Evolutionary conservation across 129 eudicot genomes (phyloP), one percentile per base, ranked within the genome.

Genomic region (Flaveria bidentis): DNA sequence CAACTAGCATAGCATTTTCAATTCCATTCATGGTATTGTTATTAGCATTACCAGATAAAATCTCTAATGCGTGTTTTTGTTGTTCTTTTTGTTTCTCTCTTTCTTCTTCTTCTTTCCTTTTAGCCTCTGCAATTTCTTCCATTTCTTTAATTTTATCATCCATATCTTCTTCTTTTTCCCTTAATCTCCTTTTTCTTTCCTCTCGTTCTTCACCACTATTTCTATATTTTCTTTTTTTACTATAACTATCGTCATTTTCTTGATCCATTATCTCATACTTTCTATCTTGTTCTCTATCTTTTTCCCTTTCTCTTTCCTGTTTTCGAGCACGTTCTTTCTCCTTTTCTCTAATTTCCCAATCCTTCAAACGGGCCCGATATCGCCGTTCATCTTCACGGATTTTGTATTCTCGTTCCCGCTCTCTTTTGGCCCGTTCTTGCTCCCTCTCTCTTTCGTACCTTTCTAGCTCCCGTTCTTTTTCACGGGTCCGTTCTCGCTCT

Each of bases 361-460:
- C 96, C 87, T 91, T 95, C 69, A 89, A 85, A 71, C 89, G 94
- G 2, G 74, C 82, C 80, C 89, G 83, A 62, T 87, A 95, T 64
- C 90, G 69, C 4, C 97, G 88, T 72, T 95, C 99, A 53, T 88
- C 96, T 81, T 91, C 97, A 39, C 92, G 90, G 25, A 79, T 85
- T 86, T 87, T 90, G 78, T 89, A 82, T 76, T 91, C 96, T 66
- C 99, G 85, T 30, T 91, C 97, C 88, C 89, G 92, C 84, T 91
- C 99, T 82, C 97, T 76, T 84, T 87, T 95, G 50, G 96, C 94
- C 61, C 96, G 86, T 44, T 95, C 99, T 69, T 92, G 99, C 82
- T 91, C 99, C 68, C 97, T 79, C 36, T 95, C 99, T 85, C 99
- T 87, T 79, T 91, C 97, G 16, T 87, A 83, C 80, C 96, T 85